Percentiles rank a stretch among this genome's conserved stretches.
Conservation (phyloP, 2,329 filamentous ascomycete species). For the Fusarium lateritium region DNA sequence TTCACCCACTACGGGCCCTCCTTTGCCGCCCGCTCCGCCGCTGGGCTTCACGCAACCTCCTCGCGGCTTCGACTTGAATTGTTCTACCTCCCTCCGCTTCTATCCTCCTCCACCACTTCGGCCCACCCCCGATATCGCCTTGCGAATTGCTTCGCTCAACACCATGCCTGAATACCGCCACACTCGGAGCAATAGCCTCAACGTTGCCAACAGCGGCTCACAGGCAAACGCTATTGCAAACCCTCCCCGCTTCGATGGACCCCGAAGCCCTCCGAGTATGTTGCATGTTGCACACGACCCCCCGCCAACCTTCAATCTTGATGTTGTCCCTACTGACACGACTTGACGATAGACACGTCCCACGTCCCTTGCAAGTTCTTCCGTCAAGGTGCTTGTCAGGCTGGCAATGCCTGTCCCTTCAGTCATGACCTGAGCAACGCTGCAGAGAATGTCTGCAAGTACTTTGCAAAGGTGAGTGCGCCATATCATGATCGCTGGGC, state of each 20-base stretch:
- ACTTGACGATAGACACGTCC: constrained; percentile 78
- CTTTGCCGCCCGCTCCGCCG: constrained; percentile 50
- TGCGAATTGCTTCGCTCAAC: constrained; percentile 42
- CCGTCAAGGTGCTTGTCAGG: constrained; percentile 94
- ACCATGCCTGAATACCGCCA: constrained; percentile 69
- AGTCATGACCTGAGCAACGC: constrained; percentile 91
- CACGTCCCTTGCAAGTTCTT: constrained; percentile 99
- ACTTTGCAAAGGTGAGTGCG: constrained; percentile 90
- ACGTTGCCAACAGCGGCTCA: constrained; percentile 59
- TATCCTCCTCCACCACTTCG: constrained; percentile 39
- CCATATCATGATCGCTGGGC: constrained; percentile 36
- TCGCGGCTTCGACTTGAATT: constrained; percentile 27
- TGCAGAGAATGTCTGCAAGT: constrained; percentile 95
- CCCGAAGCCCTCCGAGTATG: constrained; percentile 74
- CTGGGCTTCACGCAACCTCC: constrained; percentile 46
- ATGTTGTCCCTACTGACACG: constrained; percentile 44
- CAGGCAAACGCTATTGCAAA: constrained; percentile 50
- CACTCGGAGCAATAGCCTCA: constrained; percentile 71
- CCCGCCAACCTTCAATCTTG: constrained; percentile 35
- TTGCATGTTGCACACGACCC: constrained; percentile 50
- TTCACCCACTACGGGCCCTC: constrained; percentile 46
- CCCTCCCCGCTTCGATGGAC: constrained; percentile 68
- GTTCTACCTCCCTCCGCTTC: constrained; percentile 30
- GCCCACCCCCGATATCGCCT: constrained; percentile 34
- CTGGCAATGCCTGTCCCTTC: constrained; percentile 95